Base-by-base conservation (phyloP, 2,329 filamentous ascomycete species). In the Graphilbum sp. region DNA sequence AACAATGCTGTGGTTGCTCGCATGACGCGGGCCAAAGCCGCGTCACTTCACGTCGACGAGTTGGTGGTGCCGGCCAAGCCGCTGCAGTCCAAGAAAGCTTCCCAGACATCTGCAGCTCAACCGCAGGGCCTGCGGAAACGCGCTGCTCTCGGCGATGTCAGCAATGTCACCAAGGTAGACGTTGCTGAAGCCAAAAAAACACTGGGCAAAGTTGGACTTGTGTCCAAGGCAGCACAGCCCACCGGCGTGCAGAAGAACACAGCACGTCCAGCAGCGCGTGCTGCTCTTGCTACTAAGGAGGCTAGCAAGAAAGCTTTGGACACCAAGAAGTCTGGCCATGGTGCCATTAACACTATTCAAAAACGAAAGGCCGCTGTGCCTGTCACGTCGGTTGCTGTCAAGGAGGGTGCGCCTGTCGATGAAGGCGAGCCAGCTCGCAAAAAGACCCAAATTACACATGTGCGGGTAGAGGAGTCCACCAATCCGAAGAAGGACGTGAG, bases 11-110 rank as follows among this genome's bases (percentile, higher is more conserved):
- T 66, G 42, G 76, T 81, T 44, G 84, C 81, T 62, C 85, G 87
- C 63, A 66, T 95, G 56, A 96, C 90, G 51, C 76, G 90, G 63
- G 87, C 90, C 48, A 95, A 96, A 65, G 77, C 86, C 37, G 84
- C 85, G 41, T 79, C 81, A 35, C 67, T 72, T 44, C 67, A 64
- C 53, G 70, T 66, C 49, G 77, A 79, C 49, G 79, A 79, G 50
- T 57, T 64, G 16, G 56, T 66, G 29, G 66, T 70, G 51, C 60
- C 68, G 24, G 51, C 64, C 38, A 79, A 78, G 51, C 65, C 74
- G 21, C 59, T 84, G 37, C 78, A 81, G 58, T 66, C 75, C 36
- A 87, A 86, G 62, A 84, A 78, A 58, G 57, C 63, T 47, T 56
- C 57, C 41, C 61, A 64, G 37, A 58, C 66, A 60, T 43, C 66